phyloP scores from a whole-genome alignment of 1,139 yeast genomes.

The Blastobotrys ciferrii region DNA sequence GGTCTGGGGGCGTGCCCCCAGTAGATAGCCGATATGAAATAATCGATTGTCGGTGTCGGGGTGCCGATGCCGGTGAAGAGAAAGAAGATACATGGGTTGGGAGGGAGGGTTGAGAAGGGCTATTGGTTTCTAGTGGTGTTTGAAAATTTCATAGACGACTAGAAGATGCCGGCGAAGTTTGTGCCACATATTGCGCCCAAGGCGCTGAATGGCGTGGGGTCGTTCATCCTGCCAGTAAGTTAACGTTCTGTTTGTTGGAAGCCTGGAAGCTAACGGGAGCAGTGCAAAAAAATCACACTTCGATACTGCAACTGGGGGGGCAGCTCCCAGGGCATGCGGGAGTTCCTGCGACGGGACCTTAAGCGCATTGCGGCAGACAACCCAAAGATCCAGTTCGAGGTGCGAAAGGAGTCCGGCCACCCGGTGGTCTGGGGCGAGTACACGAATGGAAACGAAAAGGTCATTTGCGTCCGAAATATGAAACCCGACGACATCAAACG shows the following conservation, averaged over 20 bases:
- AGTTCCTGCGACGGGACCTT: conserved; percentile 59
- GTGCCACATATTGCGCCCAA: conserved; percentile 27
- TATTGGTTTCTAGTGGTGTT: no score
- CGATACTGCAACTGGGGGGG: conserved; percentile 96
- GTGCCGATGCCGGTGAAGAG: no score
- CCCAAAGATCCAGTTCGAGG: conserved; percentile 69
- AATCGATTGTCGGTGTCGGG: no score
- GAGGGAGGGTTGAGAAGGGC: no score
- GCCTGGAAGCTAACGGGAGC: background rate
- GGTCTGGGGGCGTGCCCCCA: no score
- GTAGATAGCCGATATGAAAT: no score
- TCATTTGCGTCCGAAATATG: conserved; percentile 63
- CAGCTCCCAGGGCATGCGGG: conserved; percentile 79
- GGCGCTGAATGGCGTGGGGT: conserved; percentile 76
- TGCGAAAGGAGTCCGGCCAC: conserved; percentile 72
- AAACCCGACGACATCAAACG: conserved; percentile 52
- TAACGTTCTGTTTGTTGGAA: no score
- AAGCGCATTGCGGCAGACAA: conserved; percentile 50
- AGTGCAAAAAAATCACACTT: conserved; percentile 65
- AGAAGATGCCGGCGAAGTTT: conserved; percentile 30
- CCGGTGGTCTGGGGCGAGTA: conserved; percentile 76
- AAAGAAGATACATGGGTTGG: no score
- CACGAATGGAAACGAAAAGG: conserved; percentile 45
- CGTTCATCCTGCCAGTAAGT: conserved; percentile 57
- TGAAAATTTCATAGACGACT: no score